Percentiles rank a stretch among this genome's conserved stretches.
Evolutionary conservation across 2,329 filamentous ascomycete species (phyloP).

Genomic region (Pseudocercospora macadamiae): DNA sequence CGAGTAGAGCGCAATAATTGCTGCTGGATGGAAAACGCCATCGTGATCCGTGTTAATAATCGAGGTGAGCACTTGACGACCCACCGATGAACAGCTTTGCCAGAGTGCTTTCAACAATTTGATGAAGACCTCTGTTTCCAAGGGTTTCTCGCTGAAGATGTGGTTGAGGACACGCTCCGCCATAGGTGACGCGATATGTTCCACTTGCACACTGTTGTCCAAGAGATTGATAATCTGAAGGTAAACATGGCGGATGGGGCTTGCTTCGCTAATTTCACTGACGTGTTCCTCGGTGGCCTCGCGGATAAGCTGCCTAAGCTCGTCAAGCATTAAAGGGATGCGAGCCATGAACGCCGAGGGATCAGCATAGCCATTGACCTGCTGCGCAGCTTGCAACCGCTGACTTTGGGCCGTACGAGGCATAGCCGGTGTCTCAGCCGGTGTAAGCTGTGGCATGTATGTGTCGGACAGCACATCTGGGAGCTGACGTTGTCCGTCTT

Average conservation of each 20-base stretch:
- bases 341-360: constrained; percentile 56
- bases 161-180: constrained; percentile 34
- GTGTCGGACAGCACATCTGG: constrained; percentile 66
- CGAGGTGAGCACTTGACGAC: constrained; percentile 56
- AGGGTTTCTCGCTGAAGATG: constrained; percentile 58
- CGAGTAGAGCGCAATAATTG: constrained; percentile 63
- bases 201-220: constrained; percentile 58
- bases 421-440: constrained; percentile 64
- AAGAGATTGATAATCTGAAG: constrained; percentile 60
- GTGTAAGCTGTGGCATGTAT: constrained; percentile 65
- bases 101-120: constrained; percentile 65
- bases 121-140: constrained; percentile 67
- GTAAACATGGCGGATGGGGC: constrained; percentile 60
- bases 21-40: constrained; percentile 64
- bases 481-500: constrained; percentile 63
- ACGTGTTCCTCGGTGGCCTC: constrained; percentile 62
- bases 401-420: constrained; percentile 61
- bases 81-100: constrained; percentile 60
- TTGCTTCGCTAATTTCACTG: constrained; percentile 58
- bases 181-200: constrained; percentile 35
- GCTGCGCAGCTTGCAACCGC: constrained; percentile 45
- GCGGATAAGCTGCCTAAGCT: constrained; percentile 60
- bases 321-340: constrained; percentile 57
- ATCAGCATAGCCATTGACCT: constrained; percentile 65
- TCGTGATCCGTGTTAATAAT: constrained; percentile 58